Evolutionary conservation across 805 yeast species (phyloP), one percentile per base, ranked within the genome.

Genomic region (Wickerhamiella australiensis): DNA sequence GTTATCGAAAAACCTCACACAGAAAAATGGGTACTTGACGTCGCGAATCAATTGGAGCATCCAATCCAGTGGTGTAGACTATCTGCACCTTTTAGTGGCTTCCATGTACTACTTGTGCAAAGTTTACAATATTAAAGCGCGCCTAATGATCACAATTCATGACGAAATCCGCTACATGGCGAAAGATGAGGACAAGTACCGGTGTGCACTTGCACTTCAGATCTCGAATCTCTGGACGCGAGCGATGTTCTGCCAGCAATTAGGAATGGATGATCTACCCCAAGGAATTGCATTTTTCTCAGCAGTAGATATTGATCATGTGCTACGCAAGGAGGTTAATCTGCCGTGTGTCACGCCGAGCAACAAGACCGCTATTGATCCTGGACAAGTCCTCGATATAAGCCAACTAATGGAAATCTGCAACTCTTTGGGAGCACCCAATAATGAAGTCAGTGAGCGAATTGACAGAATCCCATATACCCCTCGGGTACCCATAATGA

Each of bases 21-120:
- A 17, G 9, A 76, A 76, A 54, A 68, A 78, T 1, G 57, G 53
- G 17, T 92, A 81, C 61, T 66, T 92, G 55, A 92, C 98, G 0
- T 86, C 96, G 1, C 68, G 99, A 59, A 81, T 88, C 54, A 92
- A 92, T 60, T 92, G 99, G 99, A 85, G 96, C 0, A 92, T 92
- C 61, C 99, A 92, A 64, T 85, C 96, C 20, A 85, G 96, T 1
- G 99, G 98, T 33, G 99, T 94, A 17, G 98, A 92, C 63, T 92
- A 94, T 60, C 70, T 92, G 47, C 99, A 92, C 62, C 63, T 92
- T 37, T 64, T 92, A 52, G 73, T 90, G 45, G 76, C 86, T 3
- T 77, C 95, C 0, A 88, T 94, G 96, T 84, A 85, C 51, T 85
- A 87, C 58, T 69, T 92, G 57, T 70, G 76, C 37, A 72, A 76